phyloP scores from a whole-genome alignment of 352 stramenopile genomes.

The Blastocystis sp. region DNA sequence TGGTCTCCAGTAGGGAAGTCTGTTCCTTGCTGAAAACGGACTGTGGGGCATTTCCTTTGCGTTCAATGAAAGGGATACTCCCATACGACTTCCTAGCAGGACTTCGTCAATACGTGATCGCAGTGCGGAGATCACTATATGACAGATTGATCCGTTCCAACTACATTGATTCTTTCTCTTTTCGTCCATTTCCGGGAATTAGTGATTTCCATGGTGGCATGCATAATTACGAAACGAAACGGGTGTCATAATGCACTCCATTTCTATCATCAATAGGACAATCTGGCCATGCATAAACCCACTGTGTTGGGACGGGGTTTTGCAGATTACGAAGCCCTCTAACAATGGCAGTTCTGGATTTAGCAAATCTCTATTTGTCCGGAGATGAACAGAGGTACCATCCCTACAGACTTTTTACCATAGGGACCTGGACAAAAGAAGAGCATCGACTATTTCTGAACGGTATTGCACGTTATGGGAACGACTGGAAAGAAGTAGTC shows the following conservation, averaged over 20 bases:
- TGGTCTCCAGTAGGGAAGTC: not conserved
- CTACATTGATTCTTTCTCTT: not conserved
- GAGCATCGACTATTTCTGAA: not conserved
- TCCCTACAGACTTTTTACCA: too few relatives aligned
- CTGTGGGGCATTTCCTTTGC: slow-evolving; percentile 23
- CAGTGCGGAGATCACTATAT: not conserved
- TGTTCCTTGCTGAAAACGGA: slow-evolving; percentile 46
- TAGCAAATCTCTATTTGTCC: too few relatives aligned
- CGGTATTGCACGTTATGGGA: not conserved
- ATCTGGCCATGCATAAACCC: too few relatives aligned
- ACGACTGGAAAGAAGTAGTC: not conserved
- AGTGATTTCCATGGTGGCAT: not conserved
- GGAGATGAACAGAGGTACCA: too few relatives aligned
- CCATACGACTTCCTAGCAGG: slow-evolving; percentile 3
- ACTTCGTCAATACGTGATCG: slow-evolving; percentile 5
- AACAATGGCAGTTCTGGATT: too few relatives aligned
- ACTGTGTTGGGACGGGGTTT: not conserved
- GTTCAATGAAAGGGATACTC: too few relatives aligned
- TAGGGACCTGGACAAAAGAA: not conserved
- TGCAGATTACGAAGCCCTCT: not conserved
- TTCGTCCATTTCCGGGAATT: not conserved
- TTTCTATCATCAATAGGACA: too few relatives aligned
- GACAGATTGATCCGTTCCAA: not conserved
- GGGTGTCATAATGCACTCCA: too few relatives aligned
- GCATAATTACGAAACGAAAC: too few relatives aligned